Percentiles rank a stretch among this genome's conserved stretches.
These are phyloP conservation scores for Jatropha multifida DNA, from an alignment of 441 rosid genomes.

Conservation along the genomic window DNA sequence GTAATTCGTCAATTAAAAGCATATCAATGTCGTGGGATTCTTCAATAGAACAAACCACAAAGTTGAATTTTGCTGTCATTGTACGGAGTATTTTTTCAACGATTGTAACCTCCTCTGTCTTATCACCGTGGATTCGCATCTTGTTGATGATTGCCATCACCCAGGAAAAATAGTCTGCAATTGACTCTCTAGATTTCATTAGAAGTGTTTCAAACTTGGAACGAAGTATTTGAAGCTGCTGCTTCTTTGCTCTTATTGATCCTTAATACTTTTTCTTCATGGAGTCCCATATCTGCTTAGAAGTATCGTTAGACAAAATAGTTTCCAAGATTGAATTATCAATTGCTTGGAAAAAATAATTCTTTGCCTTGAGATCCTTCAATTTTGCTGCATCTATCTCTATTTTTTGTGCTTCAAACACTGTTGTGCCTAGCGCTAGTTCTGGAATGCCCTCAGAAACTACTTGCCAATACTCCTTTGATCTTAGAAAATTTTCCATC, in stretches of 20 bases:
- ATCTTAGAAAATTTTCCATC: not conserved
- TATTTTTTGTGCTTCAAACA: not conserved
- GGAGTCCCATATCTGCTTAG: not conserved
- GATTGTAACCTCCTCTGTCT: not conserved
- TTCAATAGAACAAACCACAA: not conserved
- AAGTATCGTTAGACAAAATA: not conserved
- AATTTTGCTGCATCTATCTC: not conserved
- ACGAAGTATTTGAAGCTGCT: constrained; percentile 3
- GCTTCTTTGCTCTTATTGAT: not conserved
- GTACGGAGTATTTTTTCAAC: not conserved
- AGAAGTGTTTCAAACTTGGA: not conserved
- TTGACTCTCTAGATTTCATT: not conserved
- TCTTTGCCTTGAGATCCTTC: not conserved
- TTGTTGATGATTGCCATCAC: not conserved
- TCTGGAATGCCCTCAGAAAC: not conserved
- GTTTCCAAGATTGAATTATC: not conserved
- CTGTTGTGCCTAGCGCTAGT: not conserved
- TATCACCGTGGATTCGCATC: not conserved
- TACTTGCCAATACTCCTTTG: not conserved
- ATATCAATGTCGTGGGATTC: not conserved
- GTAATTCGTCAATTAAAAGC: not conserved
- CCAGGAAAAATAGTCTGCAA: not conserved
- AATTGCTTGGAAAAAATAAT: not conserved
- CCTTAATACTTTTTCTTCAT: not conserved
- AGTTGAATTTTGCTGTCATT: not conserved